A percentile compares a stretch with the other conserved stretches of the same genome.
These are phyloP conservation scores for Linnemannia schmuckeri DNA, from an alignment of 192 early-diverging fungal genomes.

Conservation along the genomic window DNA sequence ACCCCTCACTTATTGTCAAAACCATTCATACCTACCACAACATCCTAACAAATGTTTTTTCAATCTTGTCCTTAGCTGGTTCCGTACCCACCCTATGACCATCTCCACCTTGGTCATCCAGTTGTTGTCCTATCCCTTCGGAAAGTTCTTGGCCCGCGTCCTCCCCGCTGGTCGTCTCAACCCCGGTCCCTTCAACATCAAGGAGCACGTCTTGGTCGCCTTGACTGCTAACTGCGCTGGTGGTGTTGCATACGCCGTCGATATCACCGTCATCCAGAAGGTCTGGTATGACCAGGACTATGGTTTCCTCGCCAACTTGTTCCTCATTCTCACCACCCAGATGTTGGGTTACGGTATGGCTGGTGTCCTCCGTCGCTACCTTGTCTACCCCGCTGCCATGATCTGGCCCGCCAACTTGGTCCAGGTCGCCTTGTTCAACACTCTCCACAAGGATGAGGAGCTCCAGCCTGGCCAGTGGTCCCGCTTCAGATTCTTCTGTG, in stretches of 20 bases:
- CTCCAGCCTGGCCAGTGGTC: conserved; percentile 37
- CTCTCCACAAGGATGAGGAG: conserved; percentile 56
- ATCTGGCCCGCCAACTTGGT: conserved; percentile 87
- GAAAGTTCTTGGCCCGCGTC: conserved; percentile 56
- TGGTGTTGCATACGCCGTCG: too few relatives aligned
- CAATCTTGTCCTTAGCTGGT: conserved; percentile 19
- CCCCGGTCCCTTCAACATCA: too few relatives aligned
- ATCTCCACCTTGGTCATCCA: conserved; percentile 49
- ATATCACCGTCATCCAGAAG: conserved; percentile 70
- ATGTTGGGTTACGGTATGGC: conserved; percentile 75
- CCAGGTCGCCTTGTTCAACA: conserved; percentile 61
- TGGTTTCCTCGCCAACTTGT: conserved; percentile 65
- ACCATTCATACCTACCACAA: neutral
- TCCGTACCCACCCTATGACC: conserved; percentile 36
- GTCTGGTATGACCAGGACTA: conserved; percentile 70
- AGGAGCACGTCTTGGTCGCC: too few relatives aligned
- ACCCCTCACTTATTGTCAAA: neutral
- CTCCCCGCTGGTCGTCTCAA: conserved; percentile 65
- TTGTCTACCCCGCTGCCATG: conserved; percentile 89
- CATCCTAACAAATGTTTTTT: neutral
- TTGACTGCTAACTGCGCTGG: too few relatives aligned
- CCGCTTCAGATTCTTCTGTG: conserved; percentile 59
- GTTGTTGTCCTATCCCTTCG: conserved; percentile 49
- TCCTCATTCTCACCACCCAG: conserved; percentile 74
- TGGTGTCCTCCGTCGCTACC: conserved; percentile 82